Base-by-base conservation (phyloP, 2,329 filamentous ascomycete species). In the Arthrobotrys conoides region DNA sequence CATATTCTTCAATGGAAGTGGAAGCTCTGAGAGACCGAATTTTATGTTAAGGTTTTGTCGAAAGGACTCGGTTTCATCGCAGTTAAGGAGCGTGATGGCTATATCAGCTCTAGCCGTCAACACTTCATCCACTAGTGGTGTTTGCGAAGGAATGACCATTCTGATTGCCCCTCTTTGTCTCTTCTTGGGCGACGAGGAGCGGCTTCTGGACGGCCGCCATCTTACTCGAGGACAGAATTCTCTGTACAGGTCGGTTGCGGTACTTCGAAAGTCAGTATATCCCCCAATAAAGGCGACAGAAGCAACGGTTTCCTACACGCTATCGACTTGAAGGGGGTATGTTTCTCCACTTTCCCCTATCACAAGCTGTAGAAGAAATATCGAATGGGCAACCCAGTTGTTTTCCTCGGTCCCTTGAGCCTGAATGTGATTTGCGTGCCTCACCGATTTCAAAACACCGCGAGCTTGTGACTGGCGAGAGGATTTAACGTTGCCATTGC, bases 181-280 rank as follows among this genome's bases (percentile, higher is more conserved):
- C 10, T 59, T 59, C n/a, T n/a, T 59, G 24, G 18, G 30, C 9
- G 53, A 59, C 0, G 30, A 3, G 9, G 53, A 59, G 30, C 53
- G 30, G n/a, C 53, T 59, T n/a, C 27, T 38, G 9, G 53, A 38
- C 6, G 53, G 53, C 30, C 18, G n/a, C 30, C 53, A 36, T 38
- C 8, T 59, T 10, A 59, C 53, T 14, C 53, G 53, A 22, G 53
- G 30, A 38, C 53, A 59, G 33, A 59, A 59, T 36, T 59, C 53
- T 22, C 30, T 30, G 53, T 59, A 18, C 30, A 59, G 18, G 53
- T 59, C 53, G 30, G 53, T 59, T 38, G 30, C 53, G 20, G 53
- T 59, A 38, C 53, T 59, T 59, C 30, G 5, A 22, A 22, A 20
- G 53, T 59, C 10, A 59, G 53, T 14, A 22, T n/a, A 55, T 16